phyloP scores from a whole-genome alignment of 106 monocot genomes.

The Dendrobium officinale region DNA sequence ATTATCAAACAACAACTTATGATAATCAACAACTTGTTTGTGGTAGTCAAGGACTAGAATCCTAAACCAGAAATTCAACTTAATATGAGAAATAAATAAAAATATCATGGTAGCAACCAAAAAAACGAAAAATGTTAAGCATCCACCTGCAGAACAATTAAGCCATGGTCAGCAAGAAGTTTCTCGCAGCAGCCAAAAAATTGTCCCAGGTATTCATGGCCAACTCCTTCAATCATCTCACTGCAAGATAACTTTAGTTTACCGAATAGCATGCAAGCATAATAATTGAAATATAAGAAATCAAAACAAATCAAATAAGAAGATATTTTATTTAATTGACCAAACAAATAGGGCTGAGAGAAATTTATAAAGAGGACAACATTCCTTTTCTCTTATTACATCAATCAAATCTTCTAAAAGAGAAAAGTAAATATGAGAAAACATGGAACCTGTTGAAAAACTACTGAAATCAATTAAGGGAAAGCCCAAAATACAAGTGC shows the following conservation, averaged over 20 bases:
- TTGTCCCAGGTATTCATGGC: slow-evolving; percentile 94
- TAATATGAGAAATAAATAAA: not conserved
- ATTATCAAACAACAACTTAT: not conserved
- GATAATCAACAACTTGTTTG: not conserved
- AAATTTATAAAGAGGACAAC: no score
- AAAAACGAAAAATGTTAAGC: not conserved
- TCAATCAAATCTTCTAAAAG: no score
- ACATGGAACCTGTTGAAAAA: no score
- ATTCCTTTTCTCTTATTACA: no score
- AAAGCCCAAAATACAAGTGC: no score
- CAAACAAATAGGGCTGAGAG: no score
- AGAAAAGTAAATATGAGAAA: no score
- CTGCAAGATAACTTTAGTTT: slow-evolving; percentile 28
- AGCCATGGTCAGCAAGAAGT: slow-evolving; percentile 68
- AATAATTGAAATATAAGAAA: not conserved
- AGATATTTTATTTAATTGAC: no score
- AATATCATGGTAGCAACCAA: not conserved
- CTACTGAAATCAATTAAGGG: no score
- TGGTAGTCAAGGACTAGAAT: not conserved
- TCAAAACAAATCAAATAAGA: no score
- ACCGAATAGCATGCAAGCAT: not conserved
- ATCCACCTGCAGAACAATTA: slow-evolving; percentile 84
- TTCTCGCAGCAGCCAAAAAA: slow-evolving; percentile 91
- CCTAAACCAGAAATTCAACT: not conserved
- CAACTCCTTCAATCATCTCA: slow-evolving; percentile 96